Conservation (phyloP, 2,329 filamentous ascomycete species). For the Aurifilum marmelostoma region DNA sequence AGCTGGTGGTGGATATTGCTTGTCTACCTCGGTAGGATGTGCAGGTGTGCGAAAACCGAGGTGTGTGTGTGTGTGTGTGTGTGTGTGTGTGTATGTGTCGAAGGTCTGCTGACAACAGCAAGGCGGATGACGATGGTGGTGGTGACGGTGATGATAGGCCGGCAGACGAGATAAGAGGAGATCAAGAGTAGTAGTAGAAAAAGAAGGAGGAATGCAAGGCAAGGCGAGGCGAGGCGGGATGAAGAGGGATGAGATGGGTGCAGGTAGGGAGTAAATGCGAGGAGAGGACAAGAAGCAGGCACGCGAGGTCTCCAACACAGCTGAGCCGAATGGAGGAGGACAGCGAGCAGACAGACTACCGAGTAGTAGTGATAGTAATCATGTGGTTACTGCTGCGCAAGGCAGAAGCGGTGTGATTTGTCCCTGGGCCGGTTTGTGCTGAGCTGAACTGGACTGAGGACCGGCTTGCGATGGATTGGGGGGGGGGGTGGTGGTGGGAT, state of each 20-base stretch:
- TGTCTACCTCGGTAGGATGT: not conserved
- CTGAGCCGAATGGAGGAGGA: not conserved
- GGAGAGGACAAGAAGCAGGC: not conserved
- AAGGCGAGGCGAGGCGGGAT: not conserved
- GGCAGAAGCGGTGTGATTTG: not conserved
- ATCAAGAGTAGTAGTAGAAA: too few species aligned
- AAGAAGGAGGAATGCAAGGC: not conserved
- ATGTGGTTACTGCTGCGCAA: not conserved
- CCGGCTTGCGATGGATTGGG: not conserved
- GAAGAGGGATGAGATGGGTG: not conserved
- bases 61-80: not conserved
- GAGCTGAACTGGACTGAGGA: not conserved
- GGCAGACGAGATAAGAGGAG: not conserved
- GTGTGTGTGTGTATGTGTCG: not conserved
- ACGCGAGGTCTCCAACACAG: slow-evolving; percentile 3
- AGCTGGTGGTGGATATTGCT: too few species aligned
- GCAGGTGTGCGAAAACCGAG: too few species aligned
- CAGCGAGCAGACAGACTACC: not conserved
- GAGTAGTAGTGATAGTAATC: not conserved
- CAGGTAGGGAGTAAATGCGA: not conserved
- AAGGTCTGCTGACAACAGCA: not conserved
- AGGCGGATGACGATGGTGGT: not conserved
- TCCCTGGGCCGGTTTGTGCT: not conserved
- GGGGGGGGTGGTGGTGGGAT: too few species aligned
- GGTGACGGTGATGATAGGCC: not conserved